Evolutionary conservation across 2,329 filamentous ascomycete genomes (phyloP).

Genomic region (Paraconiothyrium sp.): DNA sequence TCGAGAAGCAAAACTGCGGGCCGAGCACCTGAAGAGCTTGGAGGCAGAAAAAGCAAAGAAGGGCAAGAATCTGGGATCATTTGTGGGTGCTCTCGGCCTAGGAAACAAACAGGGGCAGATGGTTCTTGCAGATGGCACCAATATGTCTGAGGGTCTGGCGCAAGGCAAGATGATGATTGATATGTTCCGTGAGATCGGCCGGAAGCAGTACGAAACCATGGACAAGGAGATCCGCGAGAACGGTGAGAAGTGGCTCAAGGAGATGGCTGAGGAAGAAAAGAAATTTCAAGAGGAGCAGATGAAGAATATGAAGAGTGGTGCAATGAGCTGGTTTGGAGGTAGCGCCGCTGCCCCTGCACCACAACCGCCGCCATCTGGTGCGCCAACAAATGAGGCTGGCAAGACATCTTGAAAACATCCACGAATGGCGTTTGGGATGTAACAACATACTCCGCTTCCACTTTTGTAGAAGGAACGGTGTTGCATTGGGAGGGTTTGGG

Average conservation of each 20-base stretch:
- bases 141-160: slow-evolving; percentile 78
- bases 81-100: slow-evolving; percentile 79
- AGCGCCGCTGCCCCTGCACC: slow-evolving; percentile 10
- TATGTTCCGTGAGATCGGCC: slow-evolving; percentile 88
- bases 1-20: slow-evolving; percentile 84
- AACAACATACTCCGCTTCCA: slow-evolving; percentile 26
- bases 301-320: slow-evolving; percentile 80
- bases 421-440: slow-evolving; percentile 15
- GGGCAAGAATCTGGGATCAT: slow-evolving; percentile 69
- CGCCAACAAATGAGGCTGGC: slow-evolving; percentile 14
- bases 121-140: slow-evolving; percentile 60
- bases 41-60: slow-evolving; percentile 73
- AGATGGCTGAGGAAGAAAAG: slow-evolving; percentile 88
- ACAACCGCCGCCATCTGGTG: slow-evolving; percentile 3
- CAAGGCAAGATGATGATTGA: slow-evolving; percentile 98
- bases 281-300: slow-evolving; percentile 89
- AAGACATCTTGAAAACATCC: slow-evolving; percentile 5
- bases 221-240: slow-evolving; percentile 93
- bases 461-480: slow-evolving; percentile 20
- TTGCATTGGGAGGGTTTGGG: slow-evolving; percentile 15
- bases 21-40: slow-evolving; percentile 83
- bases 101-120: slow-evolving; percentile 69
- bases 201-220: slow-evolving; percentile 86
- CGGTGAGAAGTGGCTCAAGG: slow-evolving; percentile 94
- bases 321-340: slow-evolving; percentile 39